phyloP scores from a whole-genome alignment of 2,329 filamentous ascomycete species.

The Fragosphaeria purpurea region DNA sequence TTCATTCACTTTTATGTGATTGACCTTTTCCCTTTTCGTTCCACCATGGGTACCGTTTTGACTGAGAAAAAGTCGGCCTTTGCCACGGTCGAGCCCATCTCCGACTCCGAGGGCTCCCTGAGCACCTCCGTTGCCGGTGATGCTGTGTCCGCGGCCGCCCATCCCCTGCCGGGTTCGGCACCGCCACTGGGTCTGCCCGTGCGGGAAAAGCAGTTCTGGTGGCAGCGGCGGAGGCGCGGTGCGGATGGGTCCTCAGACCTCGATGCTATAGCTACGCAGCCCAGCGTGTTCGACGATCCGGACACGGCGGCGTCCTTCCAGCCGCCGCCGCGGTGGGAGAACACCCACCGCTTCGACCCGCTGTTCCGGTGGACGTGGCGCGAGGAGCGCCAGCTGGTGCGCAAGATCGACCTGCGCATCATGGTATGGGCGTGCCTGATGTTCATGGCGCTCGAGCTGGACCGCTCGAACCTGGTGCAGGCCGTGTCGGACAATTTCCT shows the following conservation, averaged over 20 bases:
- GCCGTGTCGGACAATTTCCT: slow-evolving; percentile 40
- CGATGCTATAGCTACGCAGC: slow-evolving; percentile 27
- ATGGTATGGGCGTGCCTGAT: slow-evolving; percentile 38
- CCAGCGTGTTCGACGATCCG: slow-evolving; percentile 29
- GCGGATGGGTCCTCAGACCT: slow-evolving; percentile 14
- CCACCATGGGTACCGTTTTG: slow-evolving; percentile 18
- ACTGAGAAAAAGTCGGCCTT: slow-evolving; percentile 9
- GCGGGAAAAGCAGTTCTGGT: slow-evolving; percentile 23
- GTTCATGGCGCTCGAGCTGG: slow-evolving; percentile 41
- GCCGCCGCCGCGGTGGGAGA: slow-evolving; percentile 25
- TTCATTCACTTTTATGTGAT: not conserved
- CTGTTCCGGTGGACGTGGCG: slow-evolving; percentile 31
- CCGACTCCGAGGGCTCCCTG: slow-evolving; percentile 7
- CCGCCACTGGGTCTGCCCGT: slow-evolving; percentile 21
- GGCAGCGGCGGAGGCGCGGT: slow-evolving; percentile 14
- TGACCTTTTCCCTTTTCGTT: not conserved
- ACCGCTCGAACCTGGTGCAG: slow-evolving; percentile 36
- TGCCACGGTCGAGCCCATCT: not conserved
- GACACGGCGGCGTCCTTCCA: slow-evolving; percentile 25
- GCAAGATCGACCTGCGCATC: slow-evolving; percentile 35
- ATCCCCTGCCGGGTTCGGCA: too few relatives aligned
- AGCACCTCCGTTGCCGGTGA: not conserved
- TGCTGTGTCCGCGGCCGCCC: too few relatives aligned
- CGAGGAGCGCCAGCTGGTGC: slow-evolving; percentile 27
- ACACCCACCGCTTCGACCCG: slow-evolving; percentile 37